Percentiles rank a stretch among this genome's conserved stretches.
Evolutionary conservation across 108 stramenopile genomes (phyloP).

Genomic region (Nitzschia inconspicua): DNA sequence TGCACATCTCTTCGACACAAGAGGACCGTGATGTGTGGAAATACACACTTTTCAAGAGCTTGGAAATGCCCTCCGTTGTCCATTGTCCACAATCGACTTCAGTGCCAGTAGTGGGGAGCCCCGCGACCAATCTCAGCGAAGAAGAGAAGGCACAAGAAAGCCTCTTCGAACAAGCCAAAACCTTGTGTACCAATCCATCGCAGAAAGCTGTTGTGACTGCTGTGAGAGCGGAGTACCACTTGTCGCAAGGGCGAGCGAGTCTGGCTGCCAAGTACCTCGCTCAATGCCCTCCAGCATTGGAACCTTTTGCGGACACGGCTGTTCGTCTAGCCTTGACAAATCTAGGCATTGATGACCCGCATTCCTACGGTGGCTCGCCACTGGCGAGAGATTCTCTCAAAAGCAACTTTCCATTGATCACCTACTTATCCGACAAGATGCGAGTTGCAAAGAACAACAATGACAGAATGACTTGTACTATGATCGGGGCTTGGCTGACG

Average conservation of each 20-base stretch:
- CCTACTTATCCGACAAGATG: slow-evolving; percentile 80
- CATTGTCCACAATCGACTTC: background rate
- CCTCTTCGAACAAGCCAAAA: slow-evolving; percentile 78
- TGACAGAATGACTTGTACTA: slow-evolving; percentile 70
- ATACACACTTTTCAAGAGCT: slow-evolving; percentile 62
- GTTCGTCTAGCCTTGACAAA: slow-evolving; percentile 69
- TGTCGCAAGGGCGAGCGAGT: slow-evolving; percentile 68
- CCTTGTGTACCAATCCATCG: slow-evolving; percentile 64
- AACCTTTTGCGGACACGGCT: slow-evolving; percentile 81
- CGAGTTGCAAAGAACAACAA: slow-evolving; percentile 61
- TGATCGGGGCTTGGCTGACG: slow-evolving; percentile 86
- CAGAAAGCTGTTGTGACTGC: slow-evolving; percentile 85
- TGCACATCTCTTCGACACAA: slow-evolving; percentile 81
- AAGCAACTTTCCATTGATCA: slow-evolving; percentile 72
- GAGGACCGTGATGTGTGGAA: slow-evolving; percentile 90
- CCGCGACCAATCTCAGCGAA: slow-evolving; percentile 23
- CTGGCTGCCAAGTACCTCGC: slow-evolving; percentile 81
- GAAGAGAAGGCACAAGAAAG: slow-evolving; percentile 77
- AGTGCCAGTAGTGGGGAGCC: background rate
- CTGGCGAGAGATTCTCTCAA: slow-evolving; percentile 59
- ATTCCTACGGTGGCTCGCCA: slow-evolving; percentile 45
- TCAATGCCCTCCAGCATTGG: slow-evolving; percentile 65
- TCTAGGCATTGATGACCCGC: slow-evolving; percentile 60
- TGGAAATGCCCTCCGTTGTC: slow-evolving; percentile 44
- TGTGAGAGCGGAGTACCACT: slow-evolving; percentile 76